Evolutionary conservation across 2,329 filamentous ascomycete species (phyloP), one percentile per base, ranked within the genome.

Genomic region (Sphaerulina populicola): DNA sequence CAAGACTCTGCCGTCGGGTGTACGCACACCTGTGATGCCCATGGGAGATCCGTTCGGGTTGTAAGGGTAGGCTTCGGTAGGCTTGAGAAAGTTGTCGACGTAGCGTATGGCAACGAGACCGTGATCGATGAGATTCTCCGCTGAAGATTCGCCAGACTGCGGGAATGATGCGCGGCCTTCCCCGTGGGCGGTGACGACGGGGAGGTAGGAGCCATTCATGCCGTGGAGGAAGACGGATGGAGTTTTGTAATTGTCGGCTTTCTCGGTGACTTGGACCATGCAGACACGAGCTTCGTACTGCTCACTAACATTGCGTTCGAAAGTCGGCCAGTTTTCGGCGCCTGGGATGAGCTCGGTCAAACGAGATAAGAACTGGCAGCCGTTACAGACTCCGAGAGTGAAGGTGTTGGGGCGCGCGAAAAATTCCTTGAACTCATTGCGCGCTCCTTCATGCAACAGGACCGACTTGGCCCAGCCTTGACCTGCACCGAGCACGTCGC

Each of bases 391-490:
- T 61, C 93, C 93, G 0, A 98, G 78, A 0, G 88, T 77, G 69
- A 98, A 97, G 0, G 93, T 97, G 66, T 96, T 88, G 4, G 83
- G 79, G 29, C 93, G 81, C 59, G 82, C 78, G 73, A 97, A 97
- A 78, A 96, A 97, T 44, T 74, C 71, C 62, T 85, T 75, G 72
- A 97, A 96, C 60, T 91, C 86, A 51, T 77, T 76, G 38, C 89
- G 81, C 38, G 84, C 83, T 51, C 84, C 73, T 21, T 78, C 79
- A 71, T 97, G 88, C 68, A 94, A 79, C 14, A 97, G 78, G 36
- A 97, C 89, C 1, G 86, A 91, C 71, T 94, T 90, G 4, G 93
- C 88, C 93, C 93, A 98, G 39, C 93, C 93, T 63, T 91, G 86
- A 47, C 93, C 93, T n/a, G 93, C 93, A 53, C 91, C 93, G 0